Evolutionary conservation across 208 protist genomes (phyloP), one percentile per base, ranked within the genome.

Genomic region (Tetramitus jugosus): DNA sequence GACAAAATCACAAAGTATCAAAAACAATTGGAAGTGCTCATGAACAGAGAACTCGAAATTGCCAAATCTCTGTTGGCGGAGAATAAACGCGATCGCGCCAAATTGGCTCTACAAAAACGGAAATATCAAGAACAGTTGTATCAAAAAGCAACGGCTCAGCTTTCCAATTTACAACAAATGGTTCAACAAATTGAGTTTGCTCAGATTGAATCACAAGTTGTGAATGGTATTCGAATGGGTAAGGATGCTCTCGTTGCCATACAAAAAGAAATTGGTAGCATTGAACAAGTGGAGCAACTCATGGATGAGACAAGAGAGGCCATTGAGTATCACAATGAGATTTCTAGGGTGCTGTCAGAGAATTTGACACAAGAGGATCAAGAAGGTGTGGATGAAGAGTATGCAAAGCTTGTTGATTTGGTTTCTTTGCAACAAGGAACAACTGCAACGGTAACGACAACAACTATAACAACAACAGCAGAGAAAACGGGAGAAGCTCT

Each of bases 281-380:
- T 71, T 17, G 65, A 71, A 49, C 39, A 71, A 49, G 49, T 71
- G 43, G 65, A 71, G 49, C 43, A 71, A 49, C 35, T 71, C 3
- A 71, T 71, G 65, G 65, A 71, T 17, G 65, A 71, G 35, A 35
- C 39, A 10, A 29, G 65, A 33, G 65, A 71, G 49, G 65, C 65
- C 31, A 71, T 71, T n/a, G n/a, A 71, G 49, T 71, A 71, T 71
- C 65, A 71, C n/a, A n/a, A n/a, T n/a, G n/a, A n/a, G n/a, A n/a
- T n/a, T n/a, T n/a, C n/a, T n/a, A n/a, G 23, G 60, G 40, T 40
- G 60, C 35, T 40, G 23, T 65, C 0, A 65, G 60, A n/a, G n/a
- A n/a, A n/a, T n/a, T n/a, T n/a, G n/a, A n/a, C n/a, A n/a, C n/a
- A n/a, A n/a, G n/a, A n/a, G n/a, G n/a, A n/a, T n/a, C n/a, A n/a